Evolutionary conservation across 2,329 filamentous ascomycete species (phyloP).

Genomic region (Colletotrichum coccodes): DNA sequence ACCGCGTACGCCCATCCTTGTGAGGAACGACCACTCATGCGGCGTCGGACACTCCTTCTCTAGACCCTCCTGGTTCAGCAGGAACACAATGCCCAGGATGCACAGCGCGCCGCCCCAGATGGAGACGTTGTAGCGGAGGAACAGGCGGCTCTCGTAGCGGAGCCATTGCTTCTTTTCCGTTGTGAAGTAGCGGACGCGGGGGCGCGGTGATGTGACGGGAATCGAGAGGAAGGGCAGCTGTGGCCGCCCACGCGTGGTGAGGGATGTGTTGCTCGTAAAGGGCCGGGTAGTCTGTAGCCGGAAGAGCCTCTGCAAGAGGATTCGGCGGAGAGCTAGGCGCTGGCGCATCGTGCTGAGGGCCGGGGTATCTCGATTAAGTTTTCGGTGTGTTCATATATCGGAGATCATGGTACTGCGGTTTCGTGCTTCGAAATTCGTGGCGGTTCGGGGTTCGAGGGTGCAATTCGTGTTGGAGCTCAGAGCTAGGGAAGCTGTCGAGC

Average conservation of each 20-base stretch:
- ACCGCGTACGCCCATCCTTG: slow-evolving; percentile 73
- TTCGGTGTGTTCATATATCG: neutral
- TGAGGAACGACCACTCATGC: slow-evolving; percentile 80
- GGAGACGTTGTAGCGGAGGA: slow-evolving; percentile 73
- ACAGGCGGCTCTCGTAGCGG: slow-evolving; percentile 75
- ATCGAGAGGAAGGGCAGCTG: slow-evolving; percentile 63
- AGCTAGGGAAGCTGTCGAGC: neutral
- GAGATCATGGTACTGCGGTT: no score
- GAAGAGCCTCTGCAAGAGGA: slow-evolving; percentile 39
- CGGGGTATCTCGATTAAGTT: neutral
- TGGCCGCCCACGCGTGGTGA: slow-evolving; percentile 48
- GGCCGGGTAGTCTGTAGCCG: slow-evolving; percentile 26
- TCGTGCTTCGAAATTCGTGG: neutral
- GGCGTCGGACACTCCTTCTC: slow-evolving; percentile 85
- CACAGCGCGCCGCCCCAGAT: slow-evolving; percentile 73
- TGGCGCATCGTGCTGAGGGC: slow-evolving; percentile 47
- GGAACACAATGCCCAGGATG: slow-evolving; percentile 69
- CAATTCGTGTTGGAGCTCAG: neutral
- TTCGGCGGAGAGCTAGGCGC: slow-evolving; percentile 48
- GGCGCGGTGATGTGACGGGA: slow-evolving; percentile 54
- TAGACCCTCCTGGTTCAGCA: slow-evolving; percentile 77
- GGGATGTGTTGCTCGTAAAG: slow-evolving; percentile 35
- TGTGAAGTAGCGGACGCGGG: slow-evolving; percentile 78
- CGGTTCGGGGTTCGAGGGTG: neutral
- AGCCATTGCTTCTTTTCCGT: slow-evolving; percentile 79